Percentiles rank a stretch among this genome's conserved stretches.
These are phyloP conservation scores for Pseudonectria buxi DNA, from an alignment of 2,329 filamentous ascomycete genomes.

Conservation along the genomic window DNA sequence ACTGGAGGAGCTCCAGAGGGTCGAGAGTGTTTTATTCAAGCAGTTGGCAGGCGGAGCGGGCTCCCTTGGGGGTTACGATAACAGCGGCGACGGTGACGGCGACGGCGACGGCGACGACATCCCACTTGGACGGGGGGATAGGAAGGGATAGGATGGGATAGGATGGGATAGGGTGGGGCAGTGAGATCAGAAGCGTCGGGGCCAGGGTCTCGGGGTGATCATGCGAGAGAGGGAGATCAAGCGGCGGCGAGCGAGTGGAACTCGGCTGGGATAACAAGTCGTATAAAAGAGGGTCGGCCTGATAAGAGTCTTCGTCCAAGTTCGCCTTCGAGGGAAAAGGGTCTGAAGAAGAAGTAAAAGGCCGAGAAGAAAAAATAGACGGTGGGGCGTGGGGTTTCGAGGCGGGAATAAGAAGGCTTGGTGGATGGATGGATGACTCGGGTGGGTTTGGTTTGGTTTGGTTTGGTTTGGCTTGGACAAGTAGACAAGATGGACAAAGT, in stretches of 20 bases:
- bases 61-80: background rate
- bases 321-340: no score
- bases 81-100: slow-evolving; percentile 1
- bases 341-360: no score
- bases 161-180: slow-evolving; percentile 17
- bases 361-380: slow-evolving; percentile 5
- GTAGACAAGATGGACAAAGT: no score
- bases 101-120: slow-evolving; percentile 10
- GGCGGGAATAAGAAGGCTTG: slow-evolving; percentile 12
- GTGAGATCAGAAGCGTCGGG: slow-evolving; percentile 16
- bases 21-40: no score
- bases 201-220: slow-evolving; percentile 6
- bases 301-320: no score
- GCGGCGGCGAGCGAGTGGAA: background rate
- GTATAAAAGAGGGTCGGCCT: no score
- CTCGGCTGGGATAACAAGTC: background rate
- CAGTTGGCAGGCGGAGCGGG: no score
- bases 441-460: no score
- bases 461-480: no score
- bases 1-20: no score
- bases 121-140: slow-evolving; percentile 1
- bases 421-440: slow-evolving; percentile 1
- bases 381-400: slow-evolving; percentile 7
- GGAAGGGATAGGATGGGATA: no score
- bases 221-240: slow-evolving; percentile 4